Base-by-base conservation (phyloP, 2,329 filamentous ascomycete species). In the Apiospora saccharicola region DNA sequence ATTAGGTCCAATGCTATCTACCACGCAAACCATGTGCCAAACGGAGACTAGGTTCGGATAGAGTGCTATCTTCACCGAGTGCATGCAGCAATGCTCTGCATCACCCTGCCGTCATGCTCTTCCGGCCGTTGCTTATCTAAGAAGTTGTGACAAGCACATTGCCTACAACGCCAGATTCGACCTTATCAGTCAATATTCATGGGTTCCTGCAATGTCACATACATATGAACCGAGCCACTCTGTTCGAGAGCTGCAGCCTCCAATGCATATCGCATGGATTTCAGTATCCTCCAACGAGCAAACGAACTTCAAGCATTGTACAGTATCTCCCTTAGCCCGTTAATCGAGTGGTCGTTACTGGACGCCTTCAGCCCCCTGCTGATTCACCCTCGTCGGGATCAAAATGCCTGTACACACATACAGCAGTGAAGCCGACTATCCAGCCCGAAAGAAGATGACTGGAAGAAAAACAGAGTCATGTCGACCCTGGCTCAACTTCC, bases 1-100 rank as follows among this genome's bases (percentile, higher is more conserved):
- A n/a, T 41, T 64, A 64, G 57, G 57, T 64, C 57, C 57, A 64
- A 64, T 41, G 57, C n/a, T 41, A 64, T 64, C 57, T 41, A 34
- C 30, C 30, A 41, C 57, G 22, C 30, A n/a, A 64, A 64, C 57
- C 30, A 64, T 41, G 34, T 64, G 57, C 57, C 53, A 64, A 64
- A 34, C 19, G 34, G 57, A 34, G 57, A 34, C 57, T 64, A 64
- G 57, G 19, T n/a, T 37, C 8, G 37, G 37, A 41, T 10, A 24
- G 34, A 41, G 34, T 14, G 34, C 8, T 64, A 41, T 64, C 30
- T 64, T 64, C 57, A 41, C 57, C 57, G 57, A 41, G 57, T 64
- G 34, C 22, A 16, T n/a, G 57, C 57, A 64, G 30, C 34, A 64
- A 22, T 41, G 19, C 34, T 64, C 22, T 41, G 13, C 57, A 61